phyloP scores from a whole-genome alignment of 2,329 filamentous ascomycete genomes.

The Aschersonia sp. region DNA sequence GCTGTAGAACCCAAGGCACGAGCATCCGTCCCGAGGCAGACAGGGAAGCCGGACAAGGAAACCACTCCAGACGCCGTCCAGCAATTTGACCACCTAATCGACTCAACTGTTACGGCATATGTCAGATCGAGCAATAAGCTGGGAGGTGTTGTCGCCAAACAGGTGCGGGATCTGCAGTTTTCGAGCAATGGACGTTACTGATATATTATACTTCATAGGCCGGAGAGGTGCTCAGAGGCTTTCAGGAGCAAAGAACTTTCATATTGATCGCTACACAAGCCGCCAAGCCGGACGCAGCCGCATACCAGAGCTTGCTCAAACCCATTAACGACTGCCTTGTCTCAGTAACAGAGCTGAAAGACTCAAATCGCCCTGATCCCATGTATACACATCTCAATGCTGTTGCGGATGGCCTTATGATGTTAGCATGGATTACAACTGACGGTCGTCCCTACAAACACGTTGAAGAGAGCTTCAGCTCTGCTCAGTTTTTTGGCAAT shows the following conservation, averaged over 20 bases:
- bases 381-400: conserved; percentile 73
- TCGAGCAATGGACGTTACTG: not conserved
- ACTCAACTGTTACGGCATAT: conserved; percentile 60
- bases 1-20: conserved; percentile 17
- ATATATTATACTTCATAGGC: conserved; percentile 20
- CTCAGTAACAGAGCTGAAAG: conserved; percentile 65
- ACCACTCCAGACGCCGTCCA: conserved; percentile 63
- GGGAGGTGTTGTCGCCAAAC: conserved; percentile 64
- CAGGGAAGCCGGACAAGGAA: conserved; percentile 24
- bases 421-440: conserved; percentile 80
- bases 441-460: conserved; percentile 73
- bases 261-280: conserved; percentile 79
- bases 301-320: conserved; percentile 66
- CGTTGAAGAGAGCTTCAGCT: conserved; percentile 67
- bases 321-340: conserved; percentile 75
- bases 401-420: conserved; percentile 79
- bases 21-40: conserved; percentile 13
- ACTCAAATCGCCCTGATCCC: conserved; percentile 61
- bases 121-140: conserved; percentile 63
- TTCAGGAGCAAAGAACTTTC: conserved; percentile 76
- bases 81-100: conserved; percentile 73
- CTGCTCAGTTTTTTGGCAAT: conserved; percentile 90
- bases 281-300: conserved; percentile 67
- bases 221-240: conserved; percentile 43
- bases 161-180: conserved; percentile 47